Percentiles rank a stretch among this genome's conserved stretches.
These are phyloP conservation scores for Scheffersomyces lignicola DNA, from an alignment of 1,139 yeast species.

Conservation along the genomic window DNA sequence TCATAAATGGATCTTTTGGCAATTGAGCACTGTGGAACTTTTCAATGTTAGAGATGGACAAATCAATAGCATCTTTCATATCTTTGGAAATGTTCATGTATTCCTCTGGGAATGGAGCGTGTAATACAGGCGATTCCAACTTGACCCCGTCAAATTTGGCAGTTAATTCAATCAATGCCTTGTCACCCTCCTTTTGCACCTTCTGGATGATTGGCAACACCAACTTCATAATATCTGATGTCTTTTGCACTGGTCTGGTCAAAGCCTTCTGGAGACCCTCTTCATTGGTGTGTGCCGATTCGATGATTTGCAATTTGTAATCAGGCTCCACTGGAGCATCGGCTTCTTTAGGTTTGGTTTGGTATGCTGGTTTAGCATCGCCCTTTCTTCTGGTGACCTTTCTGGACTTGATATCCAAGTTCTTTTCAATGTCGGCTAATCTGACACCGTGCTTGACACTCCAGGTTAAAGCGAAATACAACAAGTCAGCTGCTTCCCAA, in stretches of 20 bases:
- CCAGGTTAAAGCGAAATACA: conserved; percentile 89
- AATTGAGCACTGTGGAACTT: conserved; percentile 94
- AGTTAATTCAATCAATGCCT: conserved; percentile 81
- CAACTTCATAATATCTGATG: conserved; percentile 86
- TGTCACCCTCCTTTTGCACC: conserved; percentile 78
- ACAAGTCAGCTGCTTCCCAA: conserved; percentile 96
- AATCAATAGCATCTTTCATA: conserved; percentile 80
- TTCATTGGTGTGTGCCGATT: conserved; percentile 42
- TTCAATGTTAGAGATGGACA: conserved; percentile 83
- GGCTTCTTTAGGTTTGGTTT: conserved; percentile 28
- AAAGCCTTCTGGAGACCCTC: conserved; percentile 47
- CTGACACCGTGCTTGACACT: conserved; percentile 80
- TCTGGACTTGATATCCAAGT: conserved; percentile 77
- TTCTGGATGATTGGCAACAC: conserved; percentile 86
- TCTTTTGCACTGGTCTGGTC: conserved; percentile 87
- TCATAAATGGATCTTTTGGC: conserved; percentile 61
- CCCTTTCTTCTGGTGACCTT: conserved; percentile 94
- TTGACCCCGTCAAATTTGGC: conserved; percentile 87
- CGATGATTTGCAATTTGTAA: conserved; percentile 63
- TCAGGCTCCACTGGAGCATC: conserved; percentile 16
- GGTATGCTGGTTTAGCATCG: conserved; percentile 83
- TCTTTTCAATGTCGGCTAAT: conserved; percentile 76
- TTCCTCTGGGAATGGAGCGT: conserved; percentile 82
- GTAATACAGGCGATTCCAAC: conserved; percentile 67
- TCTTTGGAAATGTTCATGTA: conserved; percentile 77